Conservation (phyloP, 208 protist species). For the Lotmaria passim region DNA sequence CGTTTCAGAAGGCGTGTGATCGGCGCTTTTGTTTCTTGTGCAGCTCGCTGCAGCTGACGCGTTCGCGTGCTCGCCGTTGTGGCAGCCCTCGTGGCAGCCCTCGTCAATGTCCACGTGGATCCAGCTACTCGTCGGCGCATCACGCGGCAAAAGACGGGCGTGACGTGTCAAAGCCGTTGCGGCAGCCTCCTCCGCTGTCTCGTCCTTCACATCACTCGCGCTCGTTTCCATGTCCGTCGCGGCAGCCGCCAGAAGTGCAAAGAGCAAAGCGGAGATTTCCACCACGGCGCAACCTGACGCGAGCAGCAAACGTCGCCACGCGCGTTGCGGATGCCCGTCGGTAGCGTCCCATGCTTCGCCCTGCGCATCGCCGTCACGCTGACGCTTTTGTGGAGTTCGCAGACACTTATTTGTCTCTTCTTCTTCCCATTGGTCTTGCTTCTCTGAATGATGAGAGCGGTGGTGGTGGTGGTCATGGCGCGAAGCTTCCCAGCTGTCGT, state of each 20-base stretch:
- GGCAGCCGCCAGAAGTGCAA: background rate
- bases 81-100: background rate
- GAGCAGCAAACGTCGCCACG: constrained; percentile 33
- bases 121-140: constrained; percentile 5
- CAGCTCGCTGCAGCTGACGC: too few relatives aligned
- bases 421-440: too few relatives aligned
- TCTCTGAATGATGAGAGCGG: background rate
- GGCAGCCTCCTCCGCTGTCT: background rate
- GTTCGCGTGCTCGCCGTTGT: background rate
- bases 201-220: background rate
- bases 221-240: background rate
- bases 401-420: background rate
- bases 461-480: background rate
- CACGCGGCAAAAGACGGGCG: background rate
- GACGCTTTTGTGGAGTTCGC: constrained; percentile 15
- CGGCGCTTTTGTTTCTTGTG: too few relatives aligned
- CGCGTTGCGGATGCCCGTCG: constrained; percentile 27
- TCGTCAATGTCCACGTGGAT: constrained; percentile 31
- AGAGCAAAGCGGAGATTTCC: constrained; percentile 14
- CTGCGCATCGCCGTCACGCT: background rate
- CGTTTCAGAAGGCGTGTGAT: too few relatives aligned
- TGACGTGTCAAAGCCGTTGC: background rate
- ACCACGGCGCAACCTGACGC: constrained; percentile 18
- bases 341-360: constrained; percentile 11
- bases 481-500: background rate